These are phyloP conservation scores for Heterobasidion occidentale DNA, from an alignment of 1,284 basidiomycete species.

Conservation along the genomic window DNA sequence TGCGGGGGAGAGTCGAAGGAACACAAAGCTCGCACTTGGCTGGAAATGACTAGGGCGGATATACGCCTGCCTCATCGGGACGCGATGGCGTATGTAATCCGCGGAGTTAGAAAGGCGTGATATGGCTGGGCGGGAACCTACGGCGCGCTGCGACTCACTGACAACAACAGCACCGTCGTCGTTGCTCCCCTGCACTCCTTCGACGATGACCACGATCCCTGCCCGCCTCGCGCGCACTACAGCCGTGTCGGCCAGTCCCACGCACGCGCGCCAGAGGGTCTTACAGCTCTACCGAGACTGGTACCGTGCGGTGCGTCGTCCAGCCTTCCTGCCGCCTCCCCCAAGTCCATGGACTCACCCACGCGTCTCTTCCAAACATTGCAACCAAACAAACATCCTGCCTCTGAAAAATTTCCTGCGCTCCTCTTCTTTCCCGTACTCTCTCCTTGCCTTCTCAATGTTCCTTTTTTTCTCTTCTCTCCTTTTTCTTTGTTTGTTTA, in stretches of 20 bases:
- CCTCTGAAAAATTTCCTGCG: background rate
- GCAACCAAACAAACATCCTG: too few species aligned
- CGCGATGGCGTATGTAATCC: background rate
- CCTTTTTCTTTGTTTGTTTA: background rate
- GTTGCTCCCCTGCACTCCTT: background rate
- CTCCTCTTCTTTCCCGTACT: background rate
- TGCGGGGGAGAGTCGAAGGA: too few species aligned
- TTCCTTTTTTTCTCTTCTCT: background rate
- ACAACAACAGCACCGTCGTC: background rate
- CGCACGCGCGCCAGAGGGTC: slow-evolving; percentile 67
- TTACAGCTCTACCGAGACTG: slow-evolving; percentile 86
- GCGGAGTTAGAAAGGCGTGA: background rate
- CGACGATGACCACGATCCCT: slow-evolving; percentile 83
- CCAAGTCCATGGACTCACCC: background rate
- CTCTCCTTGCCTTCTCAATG: background rate
- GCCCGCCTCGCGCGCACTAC: slow-evolving; percentile 77
- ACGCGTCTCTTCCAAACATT: background rate
- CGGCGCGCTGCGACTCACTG: background rate
- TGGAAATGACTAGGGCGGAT: background rate
- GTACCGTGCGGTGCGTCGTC: slow-evolving; percentile 73
- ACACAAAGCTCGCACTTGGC: background rate
- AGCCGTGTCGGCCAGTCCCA: slow-evolving; percentile 46
- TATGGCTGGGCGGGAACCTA: background rate
- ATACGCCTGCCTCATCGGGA: background rate
- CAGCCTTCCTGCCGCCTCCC: too few species aligned